These are phyloP conservation scores for Leccinum incarnatum DNA, from an alignment of 768 basidiomycete species.

Conservation along the genomic window DNA sequence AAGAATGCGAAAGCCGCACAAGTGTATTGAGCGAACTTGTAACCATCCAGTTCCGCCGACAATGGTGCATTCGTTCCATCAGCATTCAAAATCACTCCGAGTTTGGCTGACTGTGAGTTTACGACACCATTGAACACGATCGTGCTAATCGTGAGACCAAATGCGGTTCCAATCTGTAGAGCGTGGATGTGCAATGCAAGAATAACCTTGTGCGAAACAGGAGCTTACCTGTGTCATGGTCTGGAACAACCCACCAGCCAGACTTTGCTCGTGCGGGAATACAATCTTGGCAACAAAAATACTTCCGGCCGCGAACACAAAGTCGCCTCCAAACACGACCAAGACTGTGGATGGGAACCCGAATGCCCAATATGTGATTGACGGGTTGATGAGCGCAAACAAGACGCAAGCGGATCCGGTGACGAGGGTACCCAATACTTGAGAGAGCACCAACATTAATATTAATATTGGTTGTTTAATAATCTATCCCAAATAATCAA, in stretches of 20 bases:
- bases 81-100: conserved; percentile 33
- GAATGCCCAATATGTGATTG: conserved; percentile 66
- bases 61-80: conserved; percentile 30
- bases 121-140: conserved; percentile 65
- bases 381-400: conserved; percentile 63
- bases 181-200: background rate
- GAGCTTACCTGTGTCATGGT: conserved; percentile 66
- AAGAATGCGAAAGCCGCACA: conserved; percentile 58
- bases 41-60: conserved; percentile 47
- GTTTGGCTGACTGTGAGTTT: conserved; percentile 25
- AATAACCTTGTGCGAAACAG: background rate
- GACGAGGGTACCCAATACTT: conserved; percentile 52
- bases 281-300: conserved; percentile 71
- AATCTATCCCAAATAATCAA: background rate
- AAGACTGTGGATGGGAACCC: conserved; percentile 64
- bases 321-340: conserved; percentile 74
- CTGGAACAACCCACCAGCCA: conserved; percentile 74
- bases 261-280: conserved; percentile 66
- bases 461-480: conserved; percentile 9
- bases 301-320: conserved; percentile 70
- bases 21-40: conserved; percentile 67
- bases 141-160: conserved; percentile 70
- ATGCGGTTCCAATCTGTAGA: conserved; percentile 58
- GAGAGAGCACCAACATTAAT: conserved; percentile 5
- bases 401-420: conserved; percentile 59